Evolutionary conservation across 78 protist genomes (phyloP).

Genomic region (Dictyostelium purpureum): DNA sequence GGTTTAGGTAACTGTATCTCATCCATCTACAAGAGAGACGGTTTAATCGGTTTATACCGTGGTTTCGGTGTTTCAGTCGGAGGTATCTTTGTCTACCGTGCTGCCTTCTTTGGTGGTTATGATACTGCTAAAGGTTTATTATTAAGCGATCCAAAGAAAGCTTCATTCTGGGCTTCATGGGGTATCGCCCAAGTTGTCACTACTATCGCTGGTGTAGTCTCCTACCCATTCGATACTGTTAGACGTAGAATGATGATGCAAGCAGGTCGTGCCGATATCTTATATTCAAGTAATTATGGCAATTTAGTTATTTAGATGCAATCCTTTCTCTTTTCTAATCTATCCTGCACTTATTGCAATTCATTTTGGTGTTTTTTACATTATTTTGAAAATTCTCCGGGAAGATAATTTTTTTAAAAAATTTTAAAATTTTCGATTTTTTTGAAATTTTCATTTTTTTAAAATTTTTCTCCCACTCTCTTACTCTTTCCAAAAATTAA

Average conservation of each 20-base stretch:
- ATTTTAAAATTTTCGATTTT: no score
- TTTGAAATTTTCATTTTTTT: not conserved
- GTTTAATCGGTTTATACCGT: conserved; percentile 94
- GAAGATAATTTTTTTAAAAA: no score
- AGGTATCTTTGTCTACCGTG: conserved; percentile 97
- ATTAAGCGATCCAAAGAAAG: conserved; percentile 56
- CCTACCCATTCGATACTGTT: conserved; percentile 99
- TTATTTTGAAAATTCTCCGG: not conserved
- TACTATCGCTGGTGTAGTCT: conserved; percentile 90
- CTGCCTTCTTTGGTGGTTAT: conserved; percentile 96
- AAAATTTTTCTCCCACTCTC: not conserved
- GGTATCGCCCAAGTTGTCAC: conserved; percentile 80
- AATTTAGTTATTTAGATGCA: not conserved
- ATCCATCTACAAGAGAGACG: conserved; percentile 88
- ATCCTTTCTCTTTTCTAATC: not conserved
- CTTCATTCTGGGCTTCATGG: conserved; percentile 81
- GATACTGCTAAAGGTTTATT: conserved; percentile 88
- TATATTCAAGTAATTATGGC: conserved; percentile 71
- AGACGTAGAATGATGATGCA: conserved; percentile 93
- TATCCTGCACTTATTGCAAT: not conserved
- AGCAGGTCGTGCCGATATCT: conserved; percentile 83
- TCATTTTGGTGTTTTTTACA: not conserved
- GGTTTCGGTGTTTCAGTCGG: conserved; percentile 96
- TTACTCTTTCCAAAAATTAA: not conserved
- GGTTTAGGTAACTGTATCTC: conserved; percentile 95